Conservation (phyloP, 352 stramenopile genomes). For the Globisporangium okanoganense region DNA sequence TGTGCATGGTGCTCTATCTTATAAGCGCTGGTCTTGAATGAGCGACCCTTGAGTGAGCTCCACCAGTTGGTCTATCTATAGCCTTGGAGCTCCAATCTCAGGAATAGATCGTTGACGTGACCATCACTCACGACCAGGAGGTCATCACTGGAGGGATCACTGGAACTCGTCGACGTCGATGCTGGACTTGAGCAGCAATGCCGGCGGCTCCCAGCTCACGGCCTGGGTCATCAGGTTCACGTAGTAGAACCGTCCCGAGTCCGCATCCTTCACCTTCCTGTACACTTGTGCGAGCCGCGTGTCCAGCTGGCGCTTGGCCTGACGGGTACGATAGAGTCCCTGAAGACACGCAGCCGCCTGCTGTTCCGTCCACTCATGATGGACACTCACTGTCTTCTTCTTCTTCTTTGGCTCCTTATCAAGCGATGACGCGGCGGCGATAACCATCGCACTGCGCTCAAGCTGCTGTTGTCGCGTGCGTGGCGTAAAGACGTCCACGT, state of each 20-base stretch:
- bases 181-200: constrained; percentile 22
- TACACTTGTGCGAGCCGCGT: constrained; percentile 36
- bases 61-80: not conserved
- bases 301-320: constrained; percentile 39
- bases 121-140: not conserved
- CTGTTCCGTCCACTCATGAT: constrained; percentile 42
- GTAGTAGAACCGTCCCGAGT: constrained; percentile 61
- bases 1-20: not conserved
- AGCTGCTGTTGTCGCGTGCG: constrained; percentile 41
- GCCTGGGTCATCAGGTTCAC: constrained; percentile 61
- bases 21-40: not conserved
- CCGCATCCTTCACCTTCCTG: constrained; percentile 50
- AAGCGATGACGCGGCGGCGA: not conserved
- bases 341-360: constrained; percentile 43
- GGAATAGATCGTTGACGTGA: not conserved
- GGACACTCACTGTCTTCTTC: not conserved
- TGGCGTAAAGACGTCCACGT: constrained; percentile 48
- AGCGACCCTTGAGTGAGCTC: not conserved
- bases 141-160: not conserved
- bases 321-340: constrained; percentile 48
- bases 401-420: not conserved
- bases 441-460: constrained; percentile 14
- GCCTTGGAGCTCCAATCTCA: not conserved
- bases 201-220: constrained; percentile 59
- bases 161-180: constrained; percentile 28